Evolutionary conservation across 352 stramenopile genomes (phyloP).

Genomic region (Globisporangium nodosum): DNA sequence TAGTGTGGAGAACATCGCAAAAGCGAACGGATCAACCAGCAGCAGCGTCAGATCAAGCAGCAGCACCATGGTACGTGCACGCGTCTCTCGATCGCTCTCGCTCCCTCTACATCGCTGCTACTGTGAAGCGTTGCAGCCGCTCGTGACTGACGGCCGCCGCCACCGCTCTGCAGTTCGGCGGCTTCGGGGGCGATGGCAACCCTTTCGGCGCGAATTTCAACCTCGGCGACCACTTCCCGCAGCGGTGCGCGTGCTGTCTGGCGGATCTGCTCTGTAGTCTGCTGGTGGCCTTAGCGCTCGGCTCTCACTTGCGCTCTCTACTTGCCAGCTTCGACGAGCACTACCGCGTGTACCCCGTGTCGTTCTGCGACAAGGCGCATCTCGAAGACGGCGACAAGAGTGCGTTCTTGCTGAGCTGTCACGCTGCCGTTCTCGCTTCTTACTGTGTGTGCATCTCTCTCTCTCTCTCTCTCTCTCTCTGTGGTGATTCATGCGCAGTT

Average conservation of each 20-base stretch:
- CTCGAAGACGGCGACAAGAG: constrained; percentile 89
- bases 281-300: too few relatives aligned
- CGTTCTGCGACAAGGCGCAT: constrained; percentile 83
- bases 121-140: too few relatives aligned
- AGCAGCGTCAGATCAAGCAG: background rate
- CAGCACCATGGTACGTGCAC: background rate
- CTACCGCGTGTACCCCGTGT: constrained; percentile 84
- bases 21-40: constrained; percentile 4
- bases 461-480: background rate
- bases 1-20: background rate
- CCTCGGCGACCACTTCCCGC: constrained; percentile 57
- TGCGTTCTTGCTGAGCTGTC: constrained; percentile 21
- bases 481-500: constrained; percentile 43
- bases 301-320: background rate
- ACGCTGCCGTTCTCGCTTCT: background rate
- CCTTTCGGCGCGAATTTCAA: constrained; percentile 82
- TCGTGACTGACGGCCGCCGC: background rate
- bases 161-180: constrained; percentile 45
- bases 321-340: constrained; percentile 73
- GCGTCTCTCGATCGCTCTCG: background rate
- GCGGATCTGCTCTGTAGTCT: too few relatives aligned
- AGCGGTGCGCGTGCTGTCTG: constrained; percentile 30
- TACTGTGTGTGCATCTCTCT: background rate
- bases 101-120: background rate
- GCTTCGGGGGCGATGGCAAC: constrained; percentile 68